phyloP scores from a whole-genome alignment of 495 filamentous ascomycete species.

The Diplogelasinospora grovesii region DNA sequence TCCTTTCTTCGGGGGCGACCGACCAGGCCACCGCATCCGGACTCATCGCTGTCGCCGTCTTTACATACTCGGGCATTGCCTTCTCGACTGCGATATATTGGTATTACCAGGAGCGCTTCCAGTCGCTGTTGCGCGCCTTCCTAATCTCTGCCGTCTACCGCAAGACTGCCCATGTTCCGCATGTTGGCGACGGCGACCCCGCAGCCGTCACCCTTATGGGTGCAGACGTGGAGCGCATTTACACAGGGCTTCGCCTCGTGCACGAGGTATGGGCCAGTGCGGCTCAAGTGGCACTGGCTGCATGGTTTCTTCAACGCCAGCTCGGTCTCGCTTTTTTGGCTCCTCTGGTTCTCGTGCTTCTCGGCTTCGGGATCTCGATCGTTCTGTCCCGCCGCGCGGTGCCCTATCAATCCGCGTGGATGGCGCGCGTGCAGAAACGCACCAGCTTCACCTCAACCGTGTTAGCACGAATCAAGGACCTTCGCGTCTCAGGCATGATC shows the following conservation, averaged over 20 bases:
- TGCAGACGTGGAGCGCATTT: slow-evolving; percentile 25
- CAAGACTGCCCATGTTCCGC: slow-evolving; percentile 41
- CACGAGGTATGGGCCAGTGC: slow-evolving; percentile 39
- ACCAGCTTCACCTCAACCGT: slow-evolving; percentile 26
- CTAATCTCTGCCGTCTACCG: slow-evolving; percentile 52
- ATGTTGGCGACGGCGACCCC: slow-evolving; percentile 39
- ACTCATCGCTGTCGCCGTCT: slow-evolving; percentile 50
- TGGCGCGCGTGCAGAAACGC: slow-evolving; percentile 29
- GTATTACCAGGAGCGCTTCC: slow-evolving; percentile 33
- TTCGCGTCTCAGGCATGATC: slow-evolving; percentile 40
- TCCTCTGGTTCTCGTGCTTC: slow-evolving; percentile 38
- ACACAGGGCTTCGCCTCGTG: slow-evolving; percentile 4
- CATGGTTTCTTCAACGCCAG: slow-evolving; percentile 47
- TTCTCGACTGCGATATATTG: slow-evolving; percentile 47
- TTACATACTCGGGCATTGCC: slow-evolving; percentile 54
- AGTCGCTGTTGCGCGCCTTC: slow-evolving; percentile 51
- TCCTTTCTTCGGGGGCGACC: slow-evolving; percentile 9
- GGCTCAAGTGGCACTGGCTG: slow-evolving; percentile 46
- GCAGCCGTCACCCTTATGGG: slow-evolving; percentile 56
- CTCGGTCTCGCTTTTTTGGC: slow-evolving; percentile 38
- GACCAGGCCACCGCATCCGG: slow-evolving; percentile 49
- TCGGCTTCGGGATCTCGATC: slow-evolving; percentile 42
- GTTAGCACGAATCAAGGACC: slow-evolving; percentile 33
- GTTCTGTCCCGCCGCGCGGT: slow-evolving; percentile 2
- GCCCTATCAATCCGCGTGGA: slow-evolving; percentile 26